Evolutionary conservation across 2,329 filamentous ascomycete species (phyloP).

Genomic region (Phaeophleospora eucalypticola): DNA sequence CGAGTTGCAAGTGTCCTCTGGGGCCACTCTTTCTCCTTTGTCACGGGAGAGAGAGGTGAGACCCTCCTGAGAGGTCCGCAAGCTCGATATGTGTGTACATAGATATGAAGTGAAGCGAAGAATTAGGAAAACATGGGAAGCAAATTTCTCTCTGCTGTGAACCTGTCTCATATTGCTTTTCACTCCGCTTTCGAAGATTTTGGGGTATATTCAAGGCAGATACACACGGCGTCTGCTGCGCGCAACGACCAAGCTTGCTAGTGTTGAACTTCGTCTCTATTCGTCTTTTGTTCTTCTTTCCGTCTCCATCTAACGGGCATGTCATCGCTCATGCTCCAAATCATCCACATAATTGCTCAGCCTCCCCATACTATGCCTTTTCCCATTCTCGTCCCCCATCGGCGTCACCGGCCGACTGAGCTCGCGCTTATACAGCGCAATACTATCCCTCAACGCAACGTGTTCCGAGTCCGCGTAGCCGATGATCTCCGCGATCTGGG

Average conservation of each 20-base stretch:
- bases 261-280: background rate
- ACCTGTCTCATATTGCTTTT: too few species aligned
- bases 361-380: conserved; percentile 26
- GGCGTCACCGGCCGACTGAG: conserved; percentile 30
- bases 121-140: background rate
- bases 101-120: background rate
- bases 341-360: conserved; percentile 28
- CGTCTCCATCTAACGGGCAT: background rate
- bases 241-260: too few species aligned
- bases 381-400: conserved; percentile 15
- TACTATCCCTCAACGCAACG: conserved; percentile 81
- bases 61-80: too few species aligned
- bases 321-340: conserved; percentile 8
- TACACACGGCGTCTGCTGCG: too few species aligned
- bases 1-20: too few species aligned
- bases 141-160: background rate
- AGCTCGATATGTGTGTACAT: background rate
- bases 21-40: too few species aligned
- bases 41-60: too few species aligned
- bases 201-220: too few species aligned
- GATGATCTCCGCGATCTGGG: conserved; percentile 71
- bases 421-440: conserved; percentile 61
- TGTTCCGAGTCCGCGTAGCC: conserved; percentile 96
- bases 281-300: background rate
- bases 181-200: too few species aligned